Conservation (phyloP, 257 asterid genomes). For the Primulina huaijiensis region DNA sequence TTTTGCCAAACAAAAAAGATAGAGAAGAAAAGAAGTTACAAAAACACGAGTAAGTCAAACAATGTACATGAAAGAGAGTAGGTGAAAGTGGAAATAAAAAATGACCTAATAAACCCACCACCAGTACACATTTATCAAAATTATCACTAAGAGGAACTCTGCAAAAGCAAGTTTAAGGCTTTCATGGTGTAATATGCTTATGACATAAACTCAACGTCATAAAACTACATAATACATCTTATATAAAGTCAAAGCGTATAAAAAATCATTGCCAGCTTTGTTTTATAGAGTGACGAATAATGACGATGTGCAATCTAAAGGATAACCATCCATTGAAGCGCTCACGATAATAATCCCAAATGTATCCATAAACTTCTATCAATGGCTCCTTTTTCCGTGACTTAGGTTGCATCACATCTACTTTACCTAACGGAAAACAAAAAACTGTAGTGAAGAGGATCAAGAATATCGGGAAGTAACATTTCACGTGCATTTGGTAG, state of each 20-base stretch:
- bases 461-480: not conserved
- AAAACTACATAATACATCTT: conserved; percentile 5
- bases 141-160: conserved; percentile 3
- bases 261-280: not conserved
- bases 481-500: not conserved
- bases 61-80: conserved; percentile 6
- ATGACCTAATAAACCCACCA: not conserved
- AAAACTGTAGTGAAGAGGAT: conserved; percentile 13
- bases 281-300: not conserved
- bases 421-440: conserved; percentile 1
- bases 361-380: not conserved
- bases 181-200: conserved; percentile 1
- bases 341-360: not conserved
- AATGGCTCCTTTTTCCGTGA: not conserved
- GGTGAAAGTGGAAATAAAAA: not conserved
- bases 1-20: conserved; percentile 33
- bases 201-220: not conserved
- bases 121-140: conserved; percentile 12
- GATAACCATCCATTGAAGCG: not conserved
- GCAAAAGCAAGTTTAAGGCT: conserved; percentile 5
- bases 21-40: conserved; percentile 1
- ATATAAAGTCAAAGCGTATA: not conserved
- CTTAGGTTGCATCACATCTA: not conserved
- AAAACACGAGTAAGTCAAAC: conserved; percentile 1
- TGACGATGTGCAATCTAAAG: not conserved